A percentile compares a stretch with the other conserved stretches of the same genome.
phyloP scores from a whole-genome alignment of 805 yeast genomes.

The Schwanniomyces sp. region DNA sequence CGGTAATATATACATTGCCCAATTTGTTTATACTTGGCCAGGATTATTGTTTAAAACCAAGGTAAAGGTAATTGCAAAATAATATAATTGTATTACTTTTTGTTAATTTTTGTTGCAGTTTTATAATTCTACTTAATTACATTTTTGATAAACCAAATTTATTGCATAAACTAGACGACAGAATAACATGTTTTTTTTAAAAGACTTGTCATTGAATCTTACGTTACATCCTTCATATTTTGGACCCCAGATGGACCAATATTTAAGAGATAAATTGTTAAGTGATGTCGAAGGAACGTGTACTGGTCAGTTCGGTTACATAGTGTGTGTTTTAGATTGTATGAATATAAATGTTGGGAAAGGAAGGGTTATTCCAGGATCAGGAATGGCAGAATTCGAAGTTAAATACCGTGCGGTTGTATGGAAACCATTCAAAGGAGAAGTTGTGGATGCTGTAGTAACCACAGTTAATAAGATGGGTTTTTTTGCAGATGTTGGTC shows the following conservation, averaged over 20 bases:
- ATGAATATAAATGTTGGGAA: slow-evolving; percentile 94
- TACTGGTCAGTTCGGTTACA: slow-evolving; percentile 98
- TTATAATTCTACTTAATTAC: not conserved
- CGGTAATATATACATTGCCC: not conserved
- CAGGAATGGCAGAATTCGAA: slow-evolving; percentile 94
- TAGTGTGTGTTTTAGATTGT: slow-evolving; percentile 92
- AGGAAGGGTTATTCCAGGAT: slow-evolving; percentile 86
- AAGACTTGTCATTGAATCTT: slow-evolving; percentile 87
- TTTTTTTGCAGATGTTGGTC: slow-evolving; percentile 97
- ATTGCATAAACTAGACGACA: not conserved
- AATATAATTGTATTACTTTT: not conserved
- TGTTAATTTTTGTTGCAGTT: not conserved
- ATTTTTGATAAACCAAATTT: slow-evolving; percentile 1
- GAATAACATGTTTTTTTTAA: slow-evolving; percentile 45
- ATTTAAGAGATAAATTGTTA: slow-evolving; percentile 80
- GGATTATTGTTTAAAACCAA: not conserved
- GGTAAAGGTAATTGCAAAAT: not conserved
- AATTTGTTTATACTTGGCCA: not conserved
- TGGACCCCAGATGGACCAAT: slow-evolving; percentile 97
- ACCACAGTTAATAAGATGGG: slow-evolving; percentile 94
- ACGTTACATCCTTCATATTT: slow-evolving; percentile 96
- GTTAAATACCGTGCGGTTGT: slow-evolving; percentile 96
- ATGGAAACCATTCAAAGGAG: slow-evolving; percentile 98
- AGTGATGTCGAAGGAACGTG: slow-evolving; percentile 98
- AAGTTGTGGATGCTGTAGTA: slow-evolving; percentile 96